Percentiles rank a stretch among this genome's conserved stretches.
These are phyloP conservation scores for Petunia secreta DNA, from an alignment of 257 asterid genomes.

Conservation along the genomic window DNA sequence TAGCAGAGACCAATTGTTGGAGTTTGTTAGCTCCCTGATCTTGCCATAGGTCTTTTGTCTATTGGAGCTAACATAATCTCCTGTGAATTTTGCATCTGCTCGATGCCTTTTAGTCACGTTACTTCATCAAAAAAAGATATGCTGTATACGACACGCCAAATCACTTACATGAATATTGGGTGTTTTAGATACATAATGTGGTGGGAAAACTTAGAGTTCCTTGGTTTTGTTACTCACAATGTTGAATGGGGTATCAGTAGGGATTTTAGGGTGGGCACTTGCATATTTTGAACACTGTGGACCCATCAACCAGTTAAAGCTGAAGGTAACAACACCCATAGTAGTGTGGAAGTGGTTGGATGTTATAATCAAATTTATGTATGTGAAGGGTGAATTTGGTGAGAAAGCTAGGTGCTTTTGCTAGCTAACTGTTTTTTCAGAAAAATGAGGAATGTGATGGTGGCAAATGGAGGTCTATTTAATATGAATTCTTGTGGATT, in stretches of 20 bases:
- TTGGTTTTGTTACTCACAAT: neutral
- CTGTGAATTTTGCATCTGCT: too few relatives aligned
- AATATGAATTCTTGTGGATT: neutral
- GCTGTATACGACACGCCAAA: neutral
- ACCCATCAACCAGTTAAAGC: slow-evolving; percentile 5
- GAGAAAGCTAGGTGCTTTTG: too few relatives aligned
- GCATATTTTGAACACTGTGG: neutral
- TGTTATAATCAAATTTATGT: neutral
- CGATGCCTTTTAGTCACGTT: too few relatives aligned
- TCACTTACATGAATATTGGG: neutral
- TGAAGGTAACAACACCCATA: neutral
- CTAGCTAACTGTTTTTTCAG: neutral
- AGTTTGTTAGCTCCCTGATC: too few relatives aligned
- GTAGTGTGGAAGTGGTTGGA: neutral
- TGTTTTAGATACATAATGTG: neutral
- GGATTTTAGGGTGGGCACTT: neutral
- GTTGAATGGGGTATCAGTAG: neutral
- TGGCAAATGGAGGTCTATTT: neutral
- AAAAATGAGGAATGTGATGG: neutral
- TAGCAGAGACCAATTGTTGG: too few relatives aligned
- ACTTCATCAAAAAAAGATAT: too few relatives aligned
- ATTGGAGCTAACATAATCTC: too few relatives aligned
- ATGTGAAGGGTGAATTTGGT: neutral
- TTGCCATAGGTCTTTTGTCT: too few relatives aligned
- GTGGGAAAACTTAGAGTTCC: neutral